phyloP scores from a whole-genome alignment of 257 asterid species.

The Nicotiana tomentosiformis region DNA sequence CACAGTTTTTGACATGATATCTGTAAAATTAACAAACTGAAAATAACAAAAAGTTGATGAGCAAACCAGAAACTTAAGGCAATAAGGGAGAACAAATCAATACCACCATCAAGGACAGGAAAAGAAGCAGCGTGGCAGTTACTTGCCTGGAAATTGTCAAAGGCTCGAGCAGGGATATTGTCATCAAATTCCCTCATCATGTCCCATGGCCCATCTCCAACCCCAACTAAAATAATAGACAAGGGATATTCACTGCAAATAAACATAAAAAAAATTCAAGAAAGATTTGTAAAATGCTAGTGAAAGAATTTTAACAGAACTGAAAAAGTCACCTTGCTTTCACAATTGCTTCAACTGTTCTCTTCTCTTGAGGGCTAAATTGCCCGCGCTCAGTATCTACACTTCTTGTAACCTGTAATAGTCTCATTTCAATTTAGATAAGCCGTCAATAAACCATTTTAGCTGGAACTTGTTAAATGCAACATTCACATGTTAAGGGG shows the following conservation, averaged over 20 bases:
- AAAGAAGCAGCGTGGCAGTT: constrained; percentile 5
- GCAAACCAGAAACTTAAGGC: constrained; percentile 9
- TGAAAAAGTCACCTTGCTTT: constrained; percentile 66
- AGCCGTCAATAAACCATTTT: neutral
- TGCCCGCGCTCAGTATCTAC: constrained; percentile 73
- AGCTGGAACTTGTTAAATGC: neutral
- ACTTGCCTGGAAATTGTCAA: constrained; percentile 87
- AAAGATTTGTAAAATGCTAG: neutral
- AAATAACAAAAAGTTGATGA: constrained; percentile 9
- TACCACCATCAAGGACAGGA: neutral
- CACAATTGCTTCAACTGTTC: constrained; percentile 90
- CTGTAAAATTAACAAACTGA: constrained; percentile 91
- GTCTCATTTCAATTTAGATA: neutral
- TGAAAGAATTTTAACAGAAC: neutral
- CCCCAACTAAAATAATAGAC: constrained; percentile 83
- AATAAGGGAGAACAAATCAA: constrained; percentile 1
- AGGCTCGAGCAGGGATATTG: constrained; percentile 85
- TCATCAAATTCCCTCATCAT: constrained; percentile 95
- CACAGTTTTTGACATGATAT: constrained; percentile 68
- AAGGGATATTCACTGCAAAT: constrained; percentile 67
- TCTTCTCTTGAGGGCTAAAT: constrained; percentile 86
- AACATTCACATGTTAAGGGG: neutral
- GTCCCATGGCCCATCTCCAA: constrained; percentile 98
- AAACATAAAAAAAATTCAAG: constrained; percentile 7
- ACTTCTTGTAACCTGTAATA: constrained; percentile 77